These are phyloP conservation scores for Trichoderma sp. DNA, from an alignment of 2,329 filamentous ascomycete species.

Conservation along the genomic window DNA sequence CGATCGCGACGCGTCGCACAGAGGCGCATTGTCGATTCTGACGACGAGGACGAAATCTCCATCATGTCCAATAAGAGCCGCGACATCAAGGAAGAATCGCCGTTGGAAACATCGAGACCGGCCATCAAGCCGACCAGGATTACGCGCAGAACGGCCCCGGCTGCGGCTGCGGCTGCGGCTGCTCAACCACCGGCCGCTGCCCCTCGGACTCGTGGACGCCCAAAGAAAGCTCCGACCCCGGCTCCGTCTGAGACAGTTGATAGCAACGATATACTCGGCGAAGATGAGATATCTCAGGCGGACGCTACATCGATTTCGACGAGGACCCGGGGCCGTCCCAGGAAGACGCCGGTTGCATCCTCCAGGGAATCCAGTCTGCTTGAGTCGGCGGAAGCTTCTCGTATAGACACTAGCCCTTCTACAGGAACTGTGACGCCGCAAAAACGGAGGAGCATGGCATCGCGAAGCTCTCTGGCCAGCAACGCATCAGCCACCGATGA, in stretches of 20 bases:
- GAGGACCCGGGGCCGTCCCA: slow-evolving; percentile 9
- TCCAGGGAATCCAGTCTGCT: slow-evolving; percentile 34
- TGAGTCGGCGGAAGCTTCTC: slow-evolving; percentile 35
- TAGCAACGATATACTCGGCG: slow-evolving; percentile 16
- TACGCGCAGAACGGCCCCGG: slow-evolving; percentile 35
- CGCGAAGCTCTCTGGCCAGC: slow-evolving; percentile 38
- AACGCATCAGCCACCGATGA: not conserved
- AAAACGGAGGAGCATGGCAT: slow-evolving; percentile 63
- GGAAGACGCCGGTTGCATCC: not conserved
- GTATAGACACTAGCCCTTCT: slow-evolving; percentile 32
- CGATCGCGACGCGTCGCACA: slow-evolving; percentile 46
- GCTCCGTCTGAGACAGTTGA: slow-evolving; percentile 27
- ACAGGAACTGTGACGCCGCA: slow-evolving; percentile 47
- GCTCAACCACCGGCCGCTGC: slow-evolving; percentile 44
- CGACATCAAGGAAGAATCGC: slow-evolving; percentile 73
- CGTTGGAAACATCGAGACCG: slow-evolving; percentile 63
- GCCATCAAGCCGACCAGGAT: slow-evolving; percentile 49
- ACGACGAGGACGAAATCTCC: slow-evolving; percentile 67
- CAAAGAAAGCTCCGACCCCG: slow-evolving; percentile 41
- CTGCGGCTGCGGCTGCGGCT: slow-evolving; percentile 24
- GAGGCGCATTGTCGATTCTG: slow-evolving; percentile 75
- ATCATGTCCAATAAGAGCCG: slow-evolving; percentile 53
- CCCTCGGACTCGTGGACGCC: slow-evolving; percentile 38
- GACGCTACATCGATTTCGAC: slow-evolving; percentile 9
- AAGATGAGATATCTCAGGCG: slow-evolving; percentile 16